These are phyloP conservation scores for Rhodamnia argentea DNA, from an alignment of 345 rosid genomes.

Conservation along the genomic window DNA sequence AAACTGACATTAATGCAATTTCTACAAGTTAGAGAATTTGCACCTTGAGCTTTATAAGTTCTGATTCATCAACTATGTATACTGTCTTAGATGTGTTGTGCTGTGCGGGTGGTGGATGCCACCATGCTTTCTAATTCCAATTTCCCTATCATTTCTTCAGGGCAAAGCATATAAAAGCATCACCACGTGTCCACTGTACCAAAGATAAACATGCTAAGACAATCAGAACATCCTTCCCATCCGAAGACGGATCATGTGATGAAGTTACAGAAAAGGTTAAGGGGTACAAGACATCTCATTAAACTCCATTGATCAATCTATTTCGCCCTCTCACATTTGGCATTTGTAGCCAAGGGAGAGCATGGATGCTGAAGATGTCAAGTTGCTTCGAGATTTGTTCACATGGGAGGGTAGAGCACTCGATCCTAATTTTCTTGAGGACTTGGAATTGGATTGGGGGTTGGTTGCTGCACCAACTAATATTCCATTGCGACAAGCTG, in stretches of 20 bases:
- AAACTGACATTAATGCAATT: neutral
- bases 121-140: neutral
- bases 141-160: slow-evolving; percentile 18
- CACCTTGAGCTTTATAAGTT: neutral
- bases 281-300: neutral
- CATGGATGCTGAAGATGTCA: slow-evolving; percentile 42
- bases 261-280: slow-evolving; percentile 46
- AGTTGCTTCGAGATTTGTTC: slow-evolving; percentile 60
- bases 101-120: neutral
- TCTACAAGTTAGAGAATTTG: neutral
- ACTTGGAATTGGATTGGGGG: slow-evolving; percentile 31
- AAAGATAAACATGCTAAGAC: slow-evolving; percentile 33
- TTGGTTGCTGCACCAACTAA: slow-evolving; percentile 31
- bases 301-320: neutral
- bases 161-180: slow-evolving; percentile 81
- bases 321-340: neutral
- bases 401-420: slow-evolving; percentile 34
- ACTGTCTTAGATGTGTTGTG: neutral
- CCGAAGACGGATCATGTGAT: slow-evolving; percentile 35
- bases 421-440: slow-evolving; percentile 32
- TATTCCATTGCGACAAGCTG: slow-evolving; percentile 31
- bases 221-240: slow-evolving; percentile 12
- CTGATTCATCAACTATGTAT: neutral
- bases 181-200: slow-evolving; percentile 22
- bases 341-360: slow-evolving; percentile 47